Evolutionary conservation across 2,329 filamentous ascomycete species (phyloP), one percentile per base, ranked within the genome.

Genomic region (Fusarium sp.): DNA sequence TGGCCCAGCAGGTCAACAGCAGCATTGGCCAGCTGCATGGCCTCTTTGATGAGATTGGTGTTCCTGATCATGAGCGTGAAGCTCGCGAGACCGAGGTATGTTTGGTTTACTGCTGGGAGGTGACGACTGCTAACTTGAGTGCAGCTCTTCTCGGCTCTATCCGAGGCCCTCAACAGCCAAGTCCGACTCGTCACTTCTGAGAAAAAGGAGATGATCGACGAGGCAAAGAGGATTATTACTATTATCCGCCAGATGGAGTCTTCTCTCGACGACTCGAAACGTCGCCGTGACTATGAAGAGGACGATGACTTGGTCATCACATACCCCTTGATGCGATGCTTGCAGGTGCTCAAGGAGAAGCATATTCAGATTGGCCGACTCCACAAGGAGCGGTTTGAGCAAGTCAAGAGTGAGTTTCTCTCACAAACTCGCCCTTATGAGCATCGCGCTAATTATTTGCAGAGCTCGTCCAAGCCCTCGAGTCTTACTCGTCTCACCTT

Each of bases 11-110:
- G 90, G 94, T 99, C 85, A 97, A 95, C 77, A 95, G 91, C 80
- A 98, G 98, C 81, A 95, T 98, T 82, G 91, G 91, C 83, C 95
- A 98, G 85, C 90, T 99, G 71, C 96, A 98, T 84, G 94, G 93
- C 75, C 90, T 98, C 67, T 99, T 98, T 81, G 97, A 99, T 83
- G 96, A 99, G 82, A 99, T 99, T 80, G 97, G 97, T 68, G 94
- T 99, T n/a, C 91, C 96, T 32, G 91, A 87, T 80, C 95, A 98
- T 91, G 97, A 98, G 83, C 93, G 97, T 80, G 95, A 98, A 81
- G 89, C 91, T 59, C 90, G 97, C 79, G 96, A 98, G 82, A 90
- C 94, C 81, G 95, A 98, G 91, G 95, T 97, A 86, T 80, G 89
- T 71, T 60, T 68, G 7, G n/a, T 35, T 63, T 35, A 43, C 37